Conservation (phyloP, 148 eudicot species). For the Rhododendron vialii region DNA sequence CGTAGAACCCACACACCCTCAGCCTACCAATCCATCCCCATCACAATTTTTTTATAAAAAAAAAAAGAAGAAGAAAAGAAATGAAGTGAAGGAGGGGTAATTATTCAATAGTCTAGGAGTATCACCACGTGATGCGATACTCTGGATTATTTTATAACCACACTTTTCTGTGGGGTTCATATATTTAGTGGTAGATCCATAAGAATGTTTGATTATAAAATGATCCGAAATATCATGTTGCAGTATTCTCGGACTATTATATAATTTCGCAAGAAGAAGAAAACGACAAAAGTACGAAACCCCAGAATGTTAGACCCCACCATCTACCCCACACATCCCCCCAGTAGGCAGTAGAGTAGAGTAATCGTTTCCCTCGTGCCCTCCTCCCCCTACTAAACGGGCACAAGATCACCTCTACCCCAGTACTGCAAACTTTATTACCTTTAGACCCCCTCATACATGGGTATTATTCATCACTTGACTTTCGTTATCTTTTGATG, state of each 20-base stretch:
- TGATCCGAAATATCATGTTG: too few relatives aligned
- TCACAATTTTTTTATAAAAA: not conserved
- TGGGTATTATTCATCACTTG: not conserved
- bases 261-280: not conserved
- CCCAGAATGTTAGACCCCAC: not conserved
- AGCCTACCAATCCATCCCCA: not conserved
- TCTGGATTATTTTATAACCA: too few relatives aligned
- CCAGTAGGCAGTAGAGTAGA: not conserved
- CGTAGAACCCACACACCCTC: not conserved
- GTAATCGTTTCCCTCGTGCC: not conserved
- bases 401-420: not conserved
- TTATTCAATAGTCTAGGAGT: too few relatives aligned
- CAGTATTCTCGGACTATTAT: too few relatives aligned
- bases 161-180: fast-evolving
- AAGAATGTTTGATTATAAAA: too few relatives aligned
- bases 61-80: too few relatives aligned
- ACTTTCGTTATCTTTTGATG: not conserved
- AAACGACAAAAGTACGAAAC: not conserved
- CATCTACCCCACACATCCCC: not conserved
- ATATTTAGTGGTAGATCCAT: too few relatives aligned
- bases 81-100: too few relatives aligned
- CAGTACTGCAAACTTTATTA: not conserved
- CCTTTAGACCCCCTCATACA: not conserved
- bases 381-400: not conserved
- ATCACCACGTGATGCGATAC: too few relatives aligned